Evolutionary conservation across 768 basidiomycete species (phyloP).

Genomic region (Pulveroboletus sp.): DNA sequence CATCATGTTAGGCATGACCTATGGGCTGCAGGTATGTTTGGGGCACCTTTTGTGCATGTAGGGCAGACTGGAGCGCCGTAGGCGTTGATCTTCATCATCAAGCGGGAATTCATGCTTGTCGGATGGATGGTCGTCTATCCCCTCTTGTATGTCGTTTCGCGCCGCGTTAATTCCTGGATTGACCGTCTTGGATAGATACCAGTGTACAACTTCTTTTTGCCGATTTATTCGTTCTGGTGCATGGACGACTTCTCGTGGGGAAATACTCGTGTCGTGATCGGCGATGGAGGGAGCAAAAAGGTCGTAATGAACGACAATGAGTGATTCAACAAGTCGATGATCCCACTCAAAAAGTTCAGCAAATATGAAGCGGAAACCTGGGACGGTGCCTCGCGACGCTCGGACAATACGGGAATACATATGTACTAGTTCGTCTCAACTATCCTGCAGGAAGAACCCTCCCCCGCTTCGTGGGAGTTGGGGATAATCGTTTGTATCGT

Average conservation of each 20-base stretch:
- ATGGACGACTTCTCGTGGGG: conserved; percentile 99
- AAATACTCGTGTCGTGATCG: conserved; percentile 90
- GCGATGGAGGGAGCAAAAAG: conserved; percentile 94
- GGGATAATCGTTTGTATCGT: too few species aligned
- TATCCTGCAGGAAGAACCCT: too few species aligned
- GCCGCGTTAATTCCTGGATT: not conserved
- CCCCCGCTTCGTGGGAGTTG: too few species aligned
- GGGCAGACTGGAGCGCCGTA: conserved; percentile 22
- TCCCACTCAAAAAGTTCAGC: conserved; percentile 96
- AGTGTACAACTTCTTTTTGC: conserved; percentile 91
- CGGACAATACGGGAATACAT: conserved; percentile 75
- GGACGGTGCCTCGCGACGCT: conserved; percentile 74
- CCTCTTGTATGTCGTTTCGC: conserved; percentile 62
- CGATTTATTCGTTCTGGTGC: conserved; percentile 96
- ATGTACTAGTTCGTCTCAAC: too few species aligned
- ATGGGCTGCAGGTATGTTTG: conserved; percentile 78
- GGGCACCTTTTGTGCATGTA: not conserved
- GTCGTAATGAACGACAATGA: conserved; percentile 92
- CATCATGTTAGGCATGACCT: conserved; percentile 86
- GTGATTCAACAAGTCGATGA: conserved; percentile 96
- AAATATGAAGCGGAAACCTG: conserved; percentile 94
- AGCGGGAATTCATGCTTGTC: conserved; percentile 96
- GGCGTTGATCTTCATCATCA: conserved; percentile 92
- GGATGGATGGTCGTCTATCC: conserved; percentile 98
- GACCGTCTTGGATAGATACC: conserved; percentile 55